Base-by-base conservation (phyloP, 345 rosid species). In the Citrus trifoliata region DNA sequence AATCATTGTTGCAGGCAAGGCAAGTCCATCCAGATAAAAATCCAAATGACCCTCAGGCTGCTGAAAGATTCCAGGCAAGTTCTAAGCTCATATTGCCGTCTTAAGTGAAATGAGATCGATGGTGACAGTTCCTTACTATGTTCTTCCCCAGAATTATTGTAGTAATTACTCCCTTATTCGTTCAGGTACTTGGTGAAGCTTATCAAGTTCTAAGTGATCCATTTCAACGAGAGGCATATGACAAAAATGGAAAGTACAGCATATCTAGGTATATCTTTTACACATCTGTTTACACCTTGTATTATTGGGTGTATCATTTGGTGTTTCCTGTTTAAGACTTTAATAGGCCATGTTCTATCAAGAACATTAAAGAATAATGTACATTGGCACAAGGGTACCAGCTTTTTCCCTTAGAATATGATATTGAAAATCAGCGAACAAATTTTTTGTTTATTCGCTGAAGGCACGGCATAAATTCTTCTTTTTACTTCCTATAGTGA, bases 1-100 rank as follows among this genome's bases (percentile, higher is more conserved):
- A 73, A 32, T 33, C 71, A 22, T 58, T 78, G 71, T 37, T 64
- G 40, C 90, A 92, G 96, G 96, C 96, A 48, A 90, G 87, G 80
- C 93, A 89, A 85, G 96, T 92, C 78, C 96, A 92, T 81, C 93
- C 96, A 8, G 96, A 90, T 82, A 92, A 92, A 80, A 92, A 92
- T 85, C 96, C 87, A 19, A 81, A 88, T 67, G 96, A 92, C 74
- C 90, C 94, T 70, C 89, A 77, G 35, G 89, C 96, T 37, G 92
- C 96, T n/a, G 89, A 88, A 78, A 87, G 87, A 56, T 92, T 92
- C 76, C 96, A 92, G 91, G 95, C 67, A 67, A 75, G 85, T 80
- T 5, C 14, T 53, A 51, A 30, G 6, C 14, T 77, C 64, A 7
- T 70, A 32, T 4, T 35, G 65, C 59, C 59, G 10, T 10, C 38